Conservation (phyloP, 1,284 basidiomycete species). For the Ganoderma leucocontextum region DNA sequence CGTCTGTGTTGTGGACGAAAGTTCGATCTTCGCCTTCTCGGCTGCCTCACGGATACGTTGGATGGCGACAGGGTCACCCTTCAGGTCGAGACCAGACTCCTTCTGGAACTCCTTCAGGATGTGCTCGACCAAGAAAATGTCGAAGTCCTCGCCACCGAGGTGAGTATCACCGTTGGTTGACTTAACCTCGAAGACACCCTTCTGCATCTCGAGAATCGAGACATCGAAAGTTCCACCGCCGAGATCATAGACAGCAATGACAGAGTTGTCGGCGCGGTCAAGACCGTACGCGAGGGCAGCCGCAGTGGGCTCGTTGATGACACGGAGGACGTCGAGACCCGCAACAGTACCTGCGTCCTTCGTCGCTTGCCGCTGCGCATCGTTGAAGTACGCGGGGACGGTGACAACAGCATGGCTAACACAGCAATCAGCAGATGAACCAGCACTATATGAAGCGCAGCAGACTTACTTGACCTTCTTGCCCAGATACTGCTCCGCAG, state of each 20-base stretch:
- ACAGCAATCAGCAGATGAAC: not conserved
- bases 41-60: conserved; percentile 99
- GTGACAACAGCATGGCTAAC: conserved; percentile 86
- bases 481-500: conserved; percentile 91
- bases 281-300: conserved; percentile 98
- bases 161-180: conserved; percentile 99
- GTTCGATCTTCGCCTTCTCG: conserved; percentile 99
- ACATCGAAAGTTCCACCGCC: conserved; percentile 97
- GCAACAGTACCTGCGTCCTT: conserved; percentile 98
- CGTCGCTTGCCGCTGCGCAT: conserved; percentile 98
- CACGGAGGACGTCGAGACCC: conserved; percentile 95
- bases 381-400: conserved; percentile 99
- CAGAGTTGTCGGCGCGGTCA: conserved; percentile 81
- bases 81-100: conserved; percentile 85
- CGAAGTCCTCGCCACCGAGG: conserved; percentile 98
- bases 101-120: conserved; percentile 96
- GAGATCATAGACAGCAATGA: conserved; percentile 94
- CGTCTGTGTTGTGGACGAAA: conserved; percentile 93
- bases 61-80: conserved; percentile 94
- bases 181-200: conserved; percentile 99
- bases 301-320: conserved; percentile 99
- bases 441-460: not conserved
- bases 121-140: conserved; percentile 90
- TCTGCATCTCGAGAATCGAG: conserved; percentile 98
- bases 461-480: conserved; percentile 90